Base-by-base conservation (phyloP, 352 stramenopile genomes). In the Globisporangium spiculum region DNA sequence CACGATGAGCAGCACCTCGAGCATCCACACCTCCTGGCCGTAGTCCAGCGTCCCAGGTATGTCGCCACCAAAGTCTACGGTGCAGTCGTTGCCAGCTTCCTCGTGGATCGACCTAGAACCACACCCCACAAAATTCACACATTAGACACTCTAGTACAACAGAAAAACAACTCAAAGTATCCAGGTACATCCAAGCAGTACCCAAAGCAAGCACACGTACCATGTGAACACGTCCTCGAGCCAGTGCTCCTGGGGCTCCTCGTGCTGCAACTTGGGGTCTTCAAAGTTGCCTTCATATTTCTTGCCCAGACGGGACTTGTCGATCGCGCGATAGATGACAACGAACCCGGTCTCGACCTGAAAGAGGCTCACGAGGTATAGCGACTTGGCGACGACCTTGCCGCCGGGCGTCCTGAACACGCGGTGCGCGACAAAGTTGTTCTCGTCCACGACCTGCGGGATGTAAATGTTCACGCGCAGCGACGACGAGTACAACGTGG, bases 221-320 rank as follows among this genome's bases (percentile, higher is more conserved):
- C 79, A 92, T 26, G 75, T 80, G 50, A 83, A 89, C 54, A 90
- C 78, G 36, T 90, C 77, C 44, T 89, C 80, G 62, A 90, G 74
- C 84, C 84, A 92, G 27, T 79, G 63, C 63, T 67, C 56, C 8
- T 48, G 36, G 5, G 5, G 27, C 46, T 53, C 32, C 18, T 50
- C 41, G 41, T 22, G 14, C 26, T 53, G 26, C 27, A 36, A 16
- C n/a, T 34, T 24, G 8, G 41, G n/a, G 53, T 71, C 66, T 20
- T 59, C 48, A 22, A 46, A 41, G 46, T 16, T 18, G 52, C 32
- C 52, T 3, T 68, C 41, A 41, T 65, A 38, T 3, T 24, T 52
- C 34, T 32, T 63, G 4, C 27, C 52, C 27, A 72, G 14, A 1
- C 67, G 67, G 4, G 59, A 32, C 46, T 63, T 68, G 70, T 81